These are phyloP conservation scores for Paraphoma chrysanthemicola DNA, from an alignment of 2,329 filamentous ascomycete species.

Conservation along the genomic window DNA sequence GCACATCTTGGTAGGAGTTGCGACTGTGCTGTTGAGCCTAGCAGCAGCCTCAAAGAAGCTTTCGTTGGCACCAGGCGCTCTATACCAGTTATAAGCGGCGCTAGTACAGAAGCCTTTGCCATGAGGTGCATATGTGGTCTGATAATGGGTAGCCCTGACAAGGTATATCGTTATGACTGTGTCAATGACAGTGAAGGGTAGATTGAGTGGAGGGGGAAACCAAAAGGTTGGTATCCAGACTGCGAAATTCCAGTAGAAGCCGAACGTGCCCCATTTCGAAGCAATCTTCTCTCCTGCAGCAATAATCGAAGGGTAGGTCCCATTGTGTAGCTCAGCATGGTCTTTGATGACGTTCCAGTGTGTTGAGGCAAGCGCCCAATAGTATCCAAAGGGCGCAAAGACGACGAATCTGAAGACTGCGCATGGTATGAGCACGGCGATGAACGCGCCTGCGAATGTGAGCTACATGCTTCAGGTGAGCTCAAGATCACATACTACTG, in stretches of 20 bases:
- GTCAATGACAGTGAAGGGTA: constrained; percentile 16
- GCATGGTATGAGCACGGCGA: not conserved
- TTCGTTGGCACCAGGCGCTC: constrained; percentile 26
- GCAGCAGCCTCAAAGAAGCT: constrained; percentile 37
- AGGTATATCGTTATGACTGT: constrained; percentile 8
- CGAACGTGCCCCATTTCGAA: constrained; percentile 8
- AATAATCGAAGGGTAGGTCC: constrained; percentile 15
- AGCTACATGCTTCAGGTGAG: not conserved
- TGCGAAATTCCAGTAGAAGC: constrained; percentile 8
- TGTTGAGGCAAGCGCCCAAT: not conserved
- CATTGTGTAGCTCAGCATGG: constrained; percentile 15
- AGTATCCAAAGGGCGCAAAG: constrained; percentile 6
- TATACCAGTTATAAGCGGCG: constrained; percentile 1
- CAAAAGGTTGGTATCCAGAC: constrained; percentile 4
- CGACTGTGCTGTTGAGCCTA: constrained; percentile 26
- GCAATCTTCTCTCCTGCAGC: constrained; percentile 13
- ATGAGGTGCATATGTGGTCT: constrained; percentile 14
- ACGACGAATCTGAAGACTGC: constrained; percentile 10
- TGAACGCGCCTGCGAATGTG: not conserved
- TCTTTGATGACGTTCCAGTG: constrained; percentile 13
- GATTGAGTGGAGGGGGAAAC: constrained; percentile 11
- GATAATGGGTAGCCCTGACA: constrained; percentile 6
- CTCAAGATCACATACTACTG: not conserved
- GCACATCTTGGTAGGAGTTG: constrained; percentile 27
- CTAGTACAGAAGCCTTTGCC: constrained; percentile 2